Conservation (phyloP, 805 yeast species). For the Wickerhamiella azyma region DNA sequence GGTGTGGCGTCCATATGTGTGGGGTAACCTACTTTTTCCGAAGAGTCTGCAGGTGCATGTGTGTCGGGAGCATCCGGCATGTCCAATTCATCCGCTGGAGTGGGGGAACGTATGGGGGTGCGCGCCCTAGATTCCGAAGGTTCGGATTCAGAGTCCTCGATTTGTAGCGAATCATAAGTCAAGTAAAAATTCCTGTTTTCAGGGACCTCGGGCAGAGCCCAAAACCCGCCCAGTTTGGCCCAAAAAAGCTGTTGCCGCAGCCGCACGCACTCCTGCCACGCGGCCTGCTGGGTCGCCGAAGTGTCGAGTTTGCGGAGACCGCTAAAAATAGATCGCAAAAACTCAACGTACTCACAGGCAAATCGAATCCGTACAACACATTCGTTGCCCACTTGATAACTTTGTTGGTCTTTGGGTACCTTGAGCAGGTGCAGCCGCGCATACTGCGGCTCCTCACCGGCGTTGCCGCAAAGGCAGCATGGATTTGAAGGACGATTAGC, state of each 20-base stretch:
- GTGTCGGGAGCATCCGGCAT: not conserved
- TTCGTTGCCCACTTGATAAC: slow-evolving; percentile 53
- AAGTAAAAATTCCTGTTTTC: not conserved
- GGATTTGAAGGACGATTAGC: slow-evolving; percentile 37
- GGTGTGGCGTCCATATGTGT: slow-evolving; percentile 7
- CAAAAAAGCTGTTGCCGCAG: slow-evolving; percentile 67
- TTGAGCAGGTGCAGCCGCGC: slow-evolving; percentile 63
- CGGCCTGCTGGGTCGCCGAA: slow-evolving; percentile 29
- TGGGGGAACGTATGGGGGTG: not conserved
- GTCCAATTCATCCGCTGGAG: not conserved
- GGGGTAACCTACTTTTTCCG: slow-evolving; percentile 10
- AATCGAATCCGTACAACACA: slow-evolving; percentile 71
- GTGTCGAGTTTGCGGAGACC: slow-evolving; percentile 47
- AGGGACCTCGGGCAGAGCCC: slow-evolving; percentile 5
- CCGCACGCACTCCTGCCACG: slow-evolving; percentile 52
- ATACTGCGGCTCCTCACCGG: slow-evolving; percentile 53
- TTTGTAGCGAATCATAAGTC: not conserved
- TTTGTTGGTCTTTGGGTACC: slow-evolving; percentile 17
- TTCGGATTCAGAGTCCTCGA: not conserved
- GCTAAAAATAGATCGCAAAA: slow-evolving; percentile 48
- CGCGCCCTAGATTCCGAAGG: too few species aligned
- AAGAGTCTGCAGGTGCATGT: slow-evolving; percentile 1
- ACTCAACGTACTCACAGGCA: slow-evolving; percentile 70
- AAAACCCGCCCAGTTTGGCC: slow-evolving; percentile 54
- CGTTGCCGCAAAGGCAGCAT: slow-evolving; percentile 78